A percentile compares a stretch with the other conserved stretches of the same genome.
These are phyloP conservation scores for Penicillium sp. DNA, from an alignment of 2,329 filamentous ascomycete species.

Conservation along the genomic window DNA sequence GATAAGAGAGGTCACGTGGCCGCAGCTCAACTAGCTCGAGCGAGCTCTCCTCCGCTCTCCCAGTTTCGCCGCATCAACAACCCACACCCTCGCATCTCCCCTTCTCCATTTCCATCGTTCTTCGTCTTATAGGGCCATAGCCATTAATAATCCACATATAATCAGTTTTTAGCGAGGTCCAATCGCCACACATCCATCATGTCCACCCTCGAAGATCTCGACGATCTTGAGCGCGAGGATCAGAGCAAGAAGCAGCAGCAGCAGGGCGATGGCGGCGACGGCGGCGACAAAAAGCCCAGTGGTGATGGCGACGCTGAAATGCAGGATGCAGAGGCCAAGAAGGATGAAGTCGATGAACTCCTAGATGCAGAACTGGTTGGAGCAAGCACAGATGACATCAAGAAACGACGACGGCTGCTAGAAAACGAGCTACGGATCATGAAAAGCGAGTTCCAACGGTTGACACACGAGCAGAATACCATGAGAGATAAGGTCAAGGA, in stretches of 20 bases:
- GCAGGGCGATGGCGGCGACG: slow-evolving; percentile 46
- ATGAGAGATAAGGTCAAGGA: slow-evolving; percentile 99
- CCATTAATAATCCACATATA: not conserved
- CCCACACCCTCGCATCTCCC: not conserved
- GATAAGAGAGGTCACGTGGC: not conserved
- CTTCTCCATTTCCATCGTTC: not conserved
- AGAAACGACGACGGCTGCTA: slow-evolving; percentile 82
- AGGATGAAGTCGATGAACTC: slow-evolving; percentile 69
- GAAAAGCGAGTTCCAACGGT: slow-evolving; percentile 91
- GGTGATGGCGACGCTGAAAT: slow-evolving; percentile 79
- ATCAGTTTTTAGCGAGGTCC: not conserved
- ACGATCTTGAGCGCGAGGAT: slow-evolving; percentile 79
- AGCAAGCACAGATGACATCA: slow-evolving; percentile 90
- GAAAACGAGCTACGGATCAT: slow-evolving; percentile 99
- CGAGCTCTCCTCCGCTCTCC: not conserved
- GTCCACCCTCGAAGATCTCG: slow-evolving; percentile 89
- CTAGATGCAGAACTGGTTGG: slow-evolving; percentile 91
- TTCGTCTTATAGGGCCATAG: not conserved
- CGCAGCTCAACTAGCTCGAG: not conserved
- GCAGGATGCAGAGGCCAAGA: slow-evolving; percentile 71
- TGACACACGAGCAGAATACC: slow-evolving; percentile 89
- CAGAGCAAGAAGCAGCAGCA: slow-evolving; percentile 62
- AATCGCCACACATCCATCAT: slow-evolving; percentile 48
- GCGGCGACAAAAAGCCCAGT: slow-evolving; percentile 45
- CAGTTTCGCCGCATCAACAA: slow-evolving; percentile 10